These are phyloP conservation scores for Ceratobasidium sp. DNA, from an alignment of 1,284 basidiomycete species.

Conservation along the genomic window DNA sequence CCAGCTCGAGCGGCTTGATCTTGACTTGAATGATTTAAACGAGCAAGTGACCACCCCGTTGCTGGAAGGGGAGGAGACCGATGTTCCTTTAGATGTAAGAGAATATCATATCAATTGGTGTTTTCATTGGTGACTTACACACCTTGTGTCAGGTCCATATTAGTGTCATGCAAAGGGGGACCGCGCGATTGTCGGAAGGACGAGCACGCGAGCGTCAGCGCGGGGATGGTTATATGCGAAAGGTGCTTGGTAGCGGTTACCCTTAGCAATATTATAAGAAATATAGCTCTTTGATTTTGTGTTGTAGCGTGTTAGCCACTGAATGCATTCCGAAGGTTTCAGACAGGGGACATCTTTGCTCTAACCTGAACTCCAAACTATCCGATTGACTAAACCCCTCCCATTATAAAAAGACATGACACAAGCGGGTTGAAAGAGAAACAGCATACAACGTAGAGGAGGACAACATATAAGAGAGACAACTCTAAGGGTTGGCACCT, in stretches of 20 bases:
- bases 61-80: not conserved
- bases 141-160: constrained; percentile 43
- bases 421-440: no score
- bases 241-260: not conserved
- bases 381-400: no score
- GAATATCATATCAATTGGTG: not conserved
- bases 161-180: constrained; percentile 43
- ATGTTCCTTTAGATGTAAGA: not conserved
- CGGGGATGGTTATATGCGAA: constrained; percentile 34
- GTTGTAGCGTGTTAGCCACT: not conserved
- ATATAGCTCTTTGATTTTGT: not conserved
- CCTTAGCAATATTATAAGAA: not conserved
- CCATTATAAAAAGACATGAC: no score
- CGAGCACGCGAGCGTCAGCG: constrained; percentile 32
- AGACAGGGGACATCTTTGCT: no score
- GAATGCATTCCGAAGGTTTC: no score
- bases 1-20: not conserved
- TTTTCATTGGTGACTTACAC: not conserved
- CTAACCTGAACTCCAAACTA: no score
- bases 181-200: constrained; percentile 30
- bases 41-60: constrained; percentile 1
- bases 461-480: no score
- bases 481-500: no score
- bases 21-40: constrained; percentile 4
- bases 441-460: no score